phyloP scores from a whole-genome alignment of 306 rosid genomes.

The Benincasa hispida region DNA sequence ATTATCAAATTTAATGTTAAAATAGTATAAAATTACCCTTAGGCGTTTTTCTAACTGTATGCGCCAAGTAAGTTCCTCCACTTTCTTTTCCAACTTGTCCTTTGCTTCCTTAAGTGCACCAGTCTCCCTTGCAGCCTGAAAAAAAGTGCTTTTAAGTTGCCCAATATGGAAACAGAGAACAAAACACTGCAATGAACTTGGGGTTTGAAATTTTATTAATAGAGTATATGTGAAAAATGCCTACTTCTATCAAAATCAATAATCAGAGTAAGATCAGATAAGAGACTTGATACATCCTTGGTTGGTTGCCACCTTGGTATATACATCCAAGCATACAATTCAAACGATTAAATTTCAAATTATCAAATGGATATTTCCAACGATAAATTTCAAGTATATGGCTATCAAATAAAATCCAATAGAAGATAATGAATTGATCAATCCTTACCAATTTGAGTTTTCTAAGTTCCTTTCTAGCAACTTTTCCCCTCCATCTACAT shows the following conservation, averaged over 20 bases:
- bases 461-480: constrained; percentile 71
- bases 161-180: neutral
- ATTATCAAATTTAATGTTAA: neutral
- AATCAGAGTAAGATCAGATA: neutral
- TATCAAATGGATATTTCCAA: neutral
- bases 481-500: constrained; percentile 76
- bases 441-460: constrained; percentile 76
- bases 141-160: neutral
- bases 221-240: neutral
- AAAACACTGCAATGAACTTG: neutral
- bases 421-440: neutral
- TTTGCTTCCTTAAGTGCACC: constrained; percentile 99
- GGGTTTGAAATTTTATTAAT: neutral
- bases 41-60: constrained; percentile 93
- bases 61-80: constrained; percentile 99
- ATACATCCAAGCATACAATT: neutral
- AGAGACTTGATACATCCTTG: neutral
- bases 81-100: constrained; percentile 95
- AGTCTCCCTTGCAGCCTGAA: constrained; percentile 94
- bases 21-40: constrained; percentile 40
- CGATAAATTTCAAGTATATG: neutral
- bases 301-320: neutral
- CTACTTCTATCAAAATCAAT: neutral
- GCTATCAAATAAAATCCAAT: neutral
- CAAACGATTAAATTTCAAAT: neutral